Percentiles rank a stretch among this genome's conserved stretches.
Conservation (phyloP, 371 early-diverging fungal genomes). For the Nematocida ausubeli region DNA sequence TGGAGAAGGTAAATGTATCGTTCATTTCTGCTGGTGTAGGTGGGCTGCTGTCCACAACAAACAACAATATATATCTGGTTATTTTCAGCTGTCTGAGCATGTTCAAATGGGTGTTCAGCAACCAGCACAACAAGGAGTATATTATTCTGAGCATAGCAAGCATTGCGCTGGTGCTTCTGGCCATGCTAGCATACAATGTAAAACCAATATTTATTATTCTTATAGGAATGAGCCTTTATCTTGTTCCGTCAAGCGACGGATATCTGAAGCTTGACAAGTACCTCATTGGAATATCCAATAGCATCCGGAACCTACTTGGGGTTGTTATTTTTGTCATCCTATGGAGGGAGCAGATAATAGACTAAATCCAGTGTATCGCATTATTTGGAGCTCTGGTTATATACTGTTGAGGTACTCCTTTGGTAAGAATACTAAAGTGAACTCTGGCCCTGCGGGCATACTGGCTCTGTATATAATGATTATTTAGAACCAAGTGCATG, state of each 20-base stretch:
- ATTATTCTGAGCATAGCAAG: constrained; percentile 6
- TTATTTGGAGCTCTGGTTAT: neutral
- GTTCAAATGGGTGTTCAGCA: constrained; percentile 45
- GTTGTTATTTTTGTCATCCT: constrained; percentile 6
- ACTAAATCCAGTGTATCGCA: neutral
- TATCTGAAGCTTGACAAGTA: constrained; percentile 4
- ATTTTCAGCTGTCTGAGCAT: constrained; percentile 22
- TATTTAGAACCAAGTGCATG: too few species aligned
- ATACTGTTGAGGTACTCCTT: neutral
- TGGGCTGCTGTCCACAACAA: constrained; percentile 9
- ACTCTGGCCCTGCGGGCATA: neutral
- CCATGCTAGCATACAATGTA: constrained; percentile 22
- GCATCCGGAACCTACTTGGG: neutral
- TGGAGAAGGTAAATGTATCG: constrained; percentile 50
- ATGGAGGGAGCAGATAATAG: neutral
- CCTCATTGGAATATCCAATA: constrained; percentile 11
- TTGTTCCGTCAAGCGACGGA: constrained; percentile 17
- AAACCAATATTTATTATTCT: constrained; percentile 28
- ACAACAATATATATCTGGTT: constrained; percentile 26
- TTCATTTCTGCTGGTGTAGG: constrained; percentile 36
- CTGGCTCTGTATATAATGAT: too few species aligned
- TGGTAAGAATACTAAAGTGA: neutral
- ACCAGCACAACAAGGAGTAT: constrained; percentile 6
- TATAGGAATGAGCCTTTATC: constrained; percentile 45
- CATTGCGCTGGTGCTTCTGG: constrained; percentile 12